These are phyloP conservation scores for Lepiota venenata DNA, from an alignment of 768 basidiomycete genomes.

Conservation along the genomic window DNA sequence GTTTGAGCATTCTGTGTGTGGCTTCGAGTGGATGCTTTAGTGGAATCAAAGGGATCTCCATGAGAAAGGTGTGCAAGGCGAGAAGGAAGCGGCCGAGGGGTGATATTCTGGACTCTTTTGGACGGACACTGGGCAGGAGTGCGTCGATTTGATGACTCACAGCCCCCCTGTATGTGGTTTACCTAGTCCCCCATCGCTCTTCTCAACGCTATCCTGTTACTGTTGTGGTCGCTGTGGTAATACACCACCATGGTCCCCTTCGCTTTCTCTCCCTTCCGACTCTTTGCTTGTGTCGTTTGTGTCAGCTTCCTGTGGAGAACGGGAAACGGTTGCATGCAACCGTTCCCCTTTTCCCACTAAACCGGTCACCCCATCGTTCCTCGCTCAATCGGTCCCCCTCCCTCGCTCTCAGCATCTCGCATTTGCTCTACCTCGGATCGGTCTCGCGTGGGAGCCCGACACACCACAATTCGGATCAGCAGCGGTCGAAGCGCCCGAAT, in stretches of 20 bases:
- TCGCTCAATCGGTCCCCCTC: too few relatives aligned
- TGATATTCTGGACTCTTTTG: constrained; percentile 53
- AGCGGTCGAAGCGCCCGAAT: too few relatives aligned
- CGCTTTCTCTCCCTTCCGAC: background rate
- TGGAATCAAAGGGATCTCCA: constrained; percentile 50
- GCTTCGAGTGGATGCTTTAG: constrained; percentile 69
- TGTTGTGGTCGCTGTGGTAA: background rate
- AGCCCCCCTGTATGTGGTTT: constrained; percentile 67
- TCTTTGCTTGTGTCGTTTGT: constrained; percentile 5
- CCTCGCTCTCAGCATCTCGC: too few relatives aligned
- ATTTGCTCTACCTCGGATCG: too few relatives aligned
- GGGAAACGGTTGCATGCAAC: too few relatives aligned
- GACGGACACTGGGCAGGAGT: constrained; percentile 71
- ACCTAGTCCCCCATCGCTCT: constrained; percentile 27
- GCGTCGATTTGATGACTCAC: constrained; percentile 70
- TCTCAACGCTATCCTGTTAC: background rate
- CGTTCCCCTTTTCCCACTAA: too few relatives aligned
- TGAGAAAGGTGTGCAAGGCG: constrained; percentile 62
- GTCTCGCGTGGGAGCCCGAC: too few relatives aligned
- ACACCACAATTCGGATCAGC: too few relatives aligned
- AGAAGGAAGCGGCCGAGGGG: constrained; percentile 68
- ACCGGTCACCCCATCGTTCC: too few relatives aligned
- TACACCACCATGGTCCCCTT: constrained; percentile 13
- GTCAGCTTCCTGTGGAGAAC: constrained; percentile 1
- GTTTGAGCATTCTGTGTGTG: constrained; percentile 46